phyloP scores from a whole-genome alignment of 2,329 filamentous ascomycete genomes.

The Paecilomyces niveus region DNA sequence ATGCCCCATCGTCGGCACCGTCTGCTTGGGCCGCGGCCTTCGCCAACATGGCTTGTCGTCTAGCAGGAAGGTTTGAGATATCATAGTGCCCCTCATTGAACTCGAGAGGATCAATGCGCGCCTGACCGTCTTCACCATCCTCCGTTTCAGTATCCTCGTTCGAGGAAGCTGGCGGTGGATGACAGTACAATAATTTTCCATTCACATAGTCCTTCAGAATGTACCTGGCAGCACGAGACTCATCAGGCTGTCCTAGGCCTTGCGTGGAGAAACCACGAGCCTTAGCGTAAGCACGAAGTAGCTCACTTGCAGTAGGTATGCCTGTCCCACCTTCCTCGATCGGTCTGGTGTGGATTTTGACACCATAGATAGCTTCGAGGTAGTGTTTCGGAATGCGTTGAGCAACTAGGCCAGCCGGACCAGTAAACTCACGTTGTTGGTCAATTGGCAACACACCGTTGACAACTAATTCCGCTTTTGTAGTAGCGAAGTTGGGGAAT shows the following conservation, averaged over 20 bases:
- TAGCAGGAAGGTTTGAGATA: constrained; percentile 69
- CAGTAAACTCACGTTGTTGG: constrained; percentile 86
- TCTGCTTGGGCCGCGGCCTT: constrained; percentile 37
- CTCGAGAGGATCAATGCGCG: constrained; percentile 56
- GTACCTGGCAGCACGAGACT: constrained; percentile 81
- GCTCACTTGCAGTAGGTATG: constrained; percentile 71
- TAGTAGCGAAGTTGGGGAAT: constrained; percentile 95
- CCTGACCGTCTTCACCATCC: constrained; percentile 39
- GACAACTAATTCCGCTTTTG: constrained; percentile 92
- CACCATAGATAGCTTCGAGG: constrained; percentile 88
- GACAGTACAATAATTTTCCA: constrained; percentile 86
- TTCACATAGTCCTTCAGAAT: constrained; percentile 96
- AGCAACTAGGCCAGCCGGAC: constrained; percentile 75
- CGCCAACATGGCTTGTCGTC: constrained; percentile 58
- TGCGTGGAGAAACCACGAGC: constrained; percentile 87
- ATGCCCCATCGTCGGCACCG: constrained; percentile 33
- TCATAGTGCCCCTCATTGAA: constrained; percentile 93
- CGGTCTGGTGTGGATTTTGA: constrained; percentile 74
- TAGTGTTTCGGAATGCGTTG: constrained; percentile 80
- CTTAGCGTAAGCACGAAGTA: constrained; percentile 77
- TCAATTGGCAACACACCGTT: constrained; percentile 95
- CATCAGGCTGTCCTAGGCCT: constrained; percentile 84
- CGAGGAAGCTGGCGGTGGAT: constrained; percentile 60
- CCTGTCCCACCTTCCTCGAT: constrained; percentile 91
- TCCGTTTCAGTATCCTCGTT: constrained; percentile 41